A percentile compares a stretch with the other conserved stretches of the same genome.
Evolutionary conservation across 495 filamentous ascomycete species (phyloP).

Genomic region (Hypoxylon subgilvum): DNA sequence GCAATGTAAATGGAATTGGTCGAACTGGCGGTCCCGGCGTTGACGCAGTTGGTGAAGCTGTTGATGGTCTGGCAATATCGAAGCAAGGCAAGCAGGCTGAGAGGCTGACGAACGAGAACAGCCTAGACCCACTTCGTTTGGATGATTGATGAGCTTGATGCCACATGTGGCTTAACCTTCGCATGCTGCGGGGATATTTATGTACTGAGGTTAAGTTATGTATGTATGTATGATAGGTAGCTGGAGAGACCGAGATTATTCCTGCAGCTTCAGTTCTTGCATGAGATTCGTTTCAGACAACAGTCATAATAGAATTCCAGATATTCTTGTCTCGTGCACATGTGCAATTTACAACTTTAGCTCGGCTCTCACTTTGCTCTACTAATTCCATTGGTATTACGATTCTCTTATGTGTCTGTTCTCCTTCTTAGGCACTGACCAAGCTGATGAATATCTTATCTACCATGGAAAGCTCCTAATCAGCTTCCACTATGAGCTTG

Average conservation of each 20-base stretch:
- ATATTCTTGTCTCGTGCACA: no score
- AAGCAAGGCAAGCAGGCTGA: slow-evolving; percentile 50
- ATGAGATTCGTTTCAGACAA: background rate
- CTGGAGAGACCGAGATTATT: slow-evolving; percentile 9
- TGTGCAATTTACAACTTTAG: no score
- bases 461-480: no score
- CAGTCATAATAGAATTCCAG: no score
- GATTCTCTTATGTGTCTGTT: slow-evolving; percentile 5
- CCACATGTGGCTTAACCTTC: slow-evolving; percentile 26
- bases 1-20: slow-evolving; percentile 8
- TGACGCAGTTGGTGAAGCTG: slow-evolving; percentile 10
- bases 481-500: slow-evolving; percentile 2
- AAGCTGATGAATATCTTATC: slow-evolving; percentile 11
- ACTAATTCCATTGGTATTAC: background rate
- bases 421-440: background rate
- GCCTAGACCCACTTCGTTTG: slow-evolving; percentile 25
- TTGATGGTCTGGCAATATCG: slow-evolving; percentile 22
- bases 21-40: slow-evolving; percentile 9
- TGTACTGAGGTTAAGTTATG: background rate
- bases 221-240: background rate
- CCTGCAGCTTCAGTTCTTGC: background rate
- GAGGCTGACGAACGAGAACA: slow-evolving; percentile 50
- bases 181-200: background rate
- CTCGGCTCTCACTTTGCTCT: no score
- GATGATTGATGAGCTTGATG: slow-evolving; percentile 20